These are phyloP conservation scores for Leucocoprinus birnbaumii DNA, from an alignment of 768 basidiomycete genomes.

Conservation along the genomic window DNA sequence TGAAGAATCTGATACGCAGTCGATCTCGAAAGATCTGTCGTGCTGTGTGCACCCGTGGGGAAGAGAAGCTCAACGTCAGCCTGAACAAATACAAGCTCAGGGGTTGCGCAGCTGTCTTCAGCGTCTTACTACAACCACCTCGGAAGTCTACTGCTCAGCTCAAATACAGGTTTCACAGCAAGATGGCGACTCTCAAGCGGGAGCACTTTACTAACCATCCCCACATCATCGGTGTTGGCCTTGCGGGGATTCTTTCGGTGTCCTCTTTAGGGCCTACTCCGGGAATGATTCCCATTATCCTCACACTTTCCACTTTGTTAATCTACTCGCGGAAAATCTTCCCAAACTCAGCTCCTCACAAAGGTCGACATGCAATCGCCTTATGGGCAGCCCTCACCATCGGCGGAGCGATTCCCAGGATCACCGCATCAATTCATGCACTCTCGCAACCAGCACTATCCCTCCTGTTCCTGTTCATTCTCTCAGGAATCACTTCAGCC, in stretches of 20 bases:
- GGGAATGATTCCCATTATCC: conserved; percentile 11
- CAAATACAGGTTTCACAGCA: not conserved
- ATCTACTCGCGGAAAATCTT: conserved; percentile 35
- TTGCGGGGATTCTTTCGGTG: conserved; percentile 7
- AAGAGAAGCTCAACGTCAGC: conserved; percentile 4
- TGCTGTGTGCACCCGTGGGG: not conserved
- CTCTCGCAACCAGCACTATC: conserved; percentile 52
- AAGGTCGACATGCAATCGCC: conserved; percentile 20
- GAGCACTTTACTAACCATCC: not conserved
- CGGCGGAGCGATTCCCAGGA: conserved; percentile 39
- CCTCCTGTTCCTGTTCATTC: conserved; percentile 36
- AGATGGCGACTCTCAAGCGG: not conserved
- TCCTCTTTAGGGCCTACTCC: conserved; percentile 10
- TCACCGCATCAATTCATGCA: conserved; percentile 45
- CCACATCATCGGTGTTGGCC: not conserved
- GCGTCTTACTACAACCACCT: not conserved
- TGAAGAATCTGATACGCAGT: too few species aligned
- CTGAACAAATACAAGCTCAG: not conserved
- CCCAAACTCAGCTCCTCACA: conserved; percentile 16
- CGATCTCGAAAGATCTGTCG: not conserved
- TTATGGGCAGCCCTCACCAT: conserved; percentile 36
- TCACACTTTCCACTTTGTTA: conserved; percentile 31
- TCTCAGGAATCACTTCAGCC: conserved; percentile 42
- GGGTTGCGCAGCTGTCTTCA: not conserved
- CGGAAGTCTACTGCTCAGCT: not conserved